Evolutionary conservation across 2,329 filamentous ascomycete species (phyloP), one percentile per base, ranked within the genome.

Genomic region (Colletotrichum sp.): DNA sequence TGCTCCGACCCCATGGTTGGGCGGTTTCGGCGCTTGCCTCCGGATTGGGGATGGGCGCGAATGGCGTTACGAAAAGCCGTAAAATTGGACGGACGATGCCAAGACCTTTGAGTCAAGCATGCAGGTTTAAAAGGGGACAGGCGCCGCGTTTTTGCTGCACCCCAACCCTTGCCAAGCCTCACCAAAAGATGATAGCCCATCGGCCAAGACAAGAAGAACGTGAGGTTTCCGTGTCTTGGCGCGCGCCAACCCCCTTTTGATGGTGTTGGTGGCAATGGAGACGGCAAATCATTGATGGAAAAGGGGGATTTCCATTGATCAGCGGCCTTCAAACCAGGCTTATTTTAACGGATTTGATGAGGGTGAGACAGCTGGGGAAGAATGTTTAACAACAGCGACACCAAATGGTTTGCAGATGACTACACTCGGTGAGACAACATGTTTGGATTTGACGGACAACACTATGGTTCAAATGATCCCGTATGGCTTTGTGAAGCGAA

Each of bases 11-110:
- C 60, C 61, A 26, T 60, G 68, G 67, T 38, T 71, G 38, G 48
- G 60, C 30, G 65, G 43, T 21, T 26, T 68, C 65, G 58, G 73
- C 24, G 62, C 70, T 66, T n/a, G 60, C 28, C 70, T 75, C 73
- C 73, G 64, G 8, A 48, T 68, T 65, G 28, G 43, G 62, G 26
- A 52, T 26, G 56, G 55, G 24, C 38, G 24, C 15, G n/a, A 24
- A 15, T 48, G 48, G 65, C 28, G 52, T 18, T 28, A 16, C 15
- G 18, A 34, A 30, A 60, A 24, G 34, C 66, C 32, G 55, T 61
- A 58, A 75, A 73, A 76, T 76, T 76, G 70, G 64, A 76, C 65
- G 73, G 70, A 76, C 73, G 28, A 69, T 60, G 73, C 70, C 73
- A 76, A 76, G 70, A 65, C 26, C 43, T 64, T 55, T 36, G 48